A percentile compares a stretch with the other conserved stretches of the same genome.
Conservation (phyloP, 208 protist genomes). For the Leishmania lainsoni region DNA sequence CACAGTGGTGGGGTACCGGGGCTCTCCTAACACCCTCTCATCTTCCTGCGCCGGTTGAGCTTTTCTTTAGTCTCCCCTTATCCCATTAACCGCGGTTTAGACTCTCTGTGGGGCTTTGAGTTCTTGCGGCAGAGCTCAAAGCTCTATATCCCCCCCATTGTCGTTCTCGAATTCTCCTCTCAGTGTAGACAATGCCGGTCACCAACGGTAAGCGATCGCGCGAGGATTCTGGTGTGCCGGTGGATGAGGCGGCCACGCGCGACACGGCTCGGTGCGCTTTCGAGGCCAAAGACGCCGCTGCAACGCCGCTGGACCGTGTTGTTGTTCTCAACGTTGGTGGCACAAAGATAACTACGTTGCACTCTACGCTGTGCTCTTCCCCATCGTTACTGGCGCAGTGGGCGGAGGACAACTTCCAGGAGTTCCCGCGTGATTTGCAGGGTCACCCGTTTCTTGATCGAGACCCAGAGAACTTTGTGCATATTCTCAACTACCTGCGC, state of each 20-base stretch:
- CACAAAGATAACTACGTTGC: constrained; percentile 64
- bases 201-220: constrained; percentile 14
- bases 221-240: constrained; percentile 11
- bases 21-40: not conserved
- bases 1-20: not conserved
- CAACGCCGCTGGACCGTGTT: constrained; percentile 23
- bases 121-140: not conserved
- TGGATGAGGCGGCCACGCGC: constrained; percentile 10
- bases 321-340: constrained; percentile 82
- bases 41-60: not conserved
- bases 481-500: constrained; percentile 85
- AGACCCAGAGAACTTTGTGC: constrained; percentile 71
- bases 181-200: not conserved
- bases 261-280: not conserved
- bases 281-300: constrained; percentile 22
- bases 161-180: not conserved
- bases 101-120: constrained; percentile 12
- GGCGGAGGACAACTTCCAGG: constrained; percentile 62
- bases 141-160: not conserved
- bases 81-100: not conserved
- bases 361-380: constrained; percentile 65
- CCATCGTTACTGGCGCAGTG: constrained; percentile 70
- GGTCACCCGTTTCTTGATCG: constrained; percentile 87
- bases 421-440: constrained; percentile 68
- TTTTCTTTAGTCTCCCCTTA: not conserved